A percentile compares a stretch with the other conserved stretches of the same genome.
phyloP scores from a whole-genome alignment of 2,329 filamentous ascomycete species.

The Cytospora leucostoma region DNA sequence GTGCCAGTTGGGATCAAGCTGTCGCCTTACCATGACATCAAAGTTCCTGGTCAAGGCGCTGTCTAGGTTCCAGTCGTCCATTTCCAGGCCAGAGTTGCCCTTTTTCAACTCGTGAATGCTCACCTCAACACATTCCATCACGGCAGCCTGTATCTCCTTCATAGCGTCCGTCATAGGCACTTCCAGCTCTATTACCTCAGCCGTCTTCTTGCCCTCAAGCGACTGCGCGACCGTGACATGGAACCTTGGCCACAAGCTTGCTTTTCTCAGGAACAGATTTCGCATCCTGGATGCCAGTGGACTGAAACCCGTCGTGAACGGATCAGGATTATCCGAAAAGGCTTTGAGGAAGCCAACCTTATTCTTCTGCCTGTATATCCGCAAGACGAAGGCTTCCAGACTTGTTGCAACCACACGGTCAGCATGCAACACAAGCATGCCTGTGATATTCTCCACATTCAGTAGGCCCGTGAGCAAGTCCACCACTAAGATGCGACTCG shows the following conservation, averaged over 20 bases:
- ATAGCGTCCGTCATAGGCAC: slow-evolving; percentile 95
- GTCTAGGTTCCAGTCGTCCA: slow-evolving; percentile 96
- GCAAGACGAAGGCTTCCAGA: slow-evolving; percentile 89
- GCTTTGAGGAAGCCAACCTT: slow-evolving; percentile 93
- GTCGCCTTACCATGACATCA: slow-evolving; percentile 81
- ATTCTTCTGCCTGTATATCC: slow-evolving; percentile 93
- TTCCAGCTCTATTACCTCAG: slow-evolving; percentile 95
- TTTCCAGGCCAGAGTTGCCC: slow-evolving; percentile 83
- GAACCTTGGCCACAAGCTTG: slow-evolving; percentile 89
- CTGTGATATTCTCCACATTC: slow-evolving; percentile 81
- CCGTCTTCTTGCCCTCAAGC: slow-evolving; percentile 86
- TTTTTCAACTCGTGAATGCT: slow-evolving; percentile 94
- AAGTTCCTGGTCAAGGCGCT: slow-evolving; percentile 92
- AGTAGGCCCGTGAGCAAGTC: slow-evolving; percentile 86
- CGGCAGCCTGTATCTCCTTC: slow-evolving; percentile 88
- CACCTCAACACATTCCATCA: slow-evolving; percentile 93
- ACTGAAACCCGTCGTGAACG: slow-evolving; percentile 84
- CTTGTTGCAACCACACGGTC: slow-evolving; percentile 85
- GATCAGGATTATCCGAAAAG: slow-evolving; percentile 90
- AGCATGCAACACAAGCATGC: slow-evolving; percentile 83
- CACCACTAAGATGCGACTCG: slow-evolving; percentile 90
- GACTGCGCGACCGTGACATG: slow-evolving; percentile 88
- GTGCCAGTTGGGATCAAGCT: slow-evolving; percentile 97
- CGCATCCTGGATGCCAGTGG: slow-evolving; percentile 88
- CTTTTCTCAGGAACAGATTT: slow-evolving; percentile 86